Percentiles rank a stretch among this genome's conserved stretches.
phyloP scores from a whole-genome alignment of 805 yeast species.

The Candida railenensis region DNA sequence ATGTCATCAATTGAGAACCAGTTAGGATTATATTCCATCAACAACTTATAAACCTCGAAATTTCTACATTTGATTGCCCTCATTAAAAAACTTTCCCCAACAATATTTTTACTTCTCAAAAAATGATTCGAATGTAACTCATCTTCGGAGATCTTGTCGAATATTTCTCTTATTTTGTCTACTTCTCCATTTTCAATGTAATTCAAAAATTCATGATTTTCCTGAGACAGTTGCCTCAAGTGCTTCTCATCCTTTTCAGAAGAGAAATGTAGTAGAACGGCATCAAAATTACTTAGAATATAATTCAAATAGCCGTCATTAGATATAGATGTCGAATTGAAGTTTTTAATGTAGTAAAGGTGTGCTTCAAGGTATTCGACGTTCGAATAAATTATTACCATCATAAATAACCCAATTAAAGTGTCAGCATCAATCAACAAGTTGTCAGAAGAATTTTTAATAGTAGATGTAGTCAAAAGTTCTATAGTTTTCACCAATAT shows the following conservation, averaged over 20 bases:
- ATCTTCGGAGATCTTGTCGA: constrained; percentile 12
- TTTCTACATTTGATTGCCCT: constrained; percentile 55
- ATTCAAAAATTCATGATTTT: constrained; percentile 56
- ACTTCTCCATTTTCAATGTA: constrained; percentile 37
- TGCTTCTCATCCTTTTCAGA: constrained; percentile 19
- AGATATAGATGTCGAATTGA: constrained; percentile 37
- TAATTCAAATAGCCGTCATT: constrained; percentile 70
- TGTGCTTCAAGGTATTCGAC: constrained; percentile 61
- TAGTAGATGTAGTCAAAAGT: constrained; percentile 37
- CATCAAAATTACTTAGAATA: constrained; percentile 80
- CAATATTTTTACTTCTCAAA: constrained; percentile 24
- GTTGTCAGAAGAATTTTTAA: constrained; percentile 13
- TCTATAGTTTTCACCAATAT: constrained; percentile 53
- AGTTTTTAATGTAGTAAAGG: constrained; percentile 62
- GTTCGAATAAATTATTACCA: constrained; percentile 66
- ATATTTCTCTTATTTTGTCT: constrained; percentile 11
- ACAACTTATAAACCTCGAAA: constrained; percentile 40
- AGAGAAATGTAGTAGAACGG: constrained; percentile 64
- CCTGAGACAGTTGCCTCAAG: constrained; percentile 40
- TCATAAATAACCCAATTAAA: constrained; percentile 65
- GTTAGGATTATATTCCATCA: constrained; percentile 45
- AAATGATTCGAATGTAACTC: constrained; percentile 19
- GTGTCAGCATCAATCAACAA: constrained; percentile 75
- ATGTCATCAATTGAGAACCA: constrained; percentile 67
- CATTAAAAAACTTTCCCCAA: constrained; percentile 74